A percentile compares a stretch with the other conserved stretches of the same genome.
Evolutionary conservation across 2,329 filamentous ascomycete genomes (phyloP).

Genomic region (Trichothecium roseum): DNA sequence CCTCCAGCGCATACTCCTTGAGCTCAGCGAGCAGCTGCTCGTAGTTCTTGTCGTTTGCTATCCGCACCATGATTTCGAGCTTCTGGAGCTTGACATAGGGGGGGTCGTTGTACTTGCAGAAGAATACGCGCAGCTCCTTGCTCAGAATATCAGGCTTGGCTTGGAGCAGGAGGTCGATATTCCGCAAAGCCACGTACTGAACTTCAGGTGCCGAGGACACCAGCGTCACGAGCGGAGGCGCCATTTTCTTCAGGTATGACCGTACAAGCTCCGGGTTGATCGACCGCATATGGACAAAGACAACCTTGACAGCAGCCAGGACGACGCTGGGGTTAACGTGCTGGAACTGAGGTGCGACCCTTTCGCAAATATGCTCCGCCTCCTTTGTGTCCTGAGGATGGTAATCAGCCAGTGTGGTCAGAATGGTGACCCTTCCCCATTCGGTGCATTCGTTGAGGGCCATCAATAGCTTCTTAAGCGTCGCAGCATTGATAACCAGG

Average conservation of each 20-base stretch:
- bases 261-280: constrained; percentile 68
- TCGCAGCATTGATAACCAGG: constrained; percentile 69
- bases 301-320: constrained; percentile 91
- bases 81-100: constrained; percentile 97
- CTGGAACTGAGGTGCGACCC: constrained; percentile 93
- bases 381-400: constrained; percentile 82
- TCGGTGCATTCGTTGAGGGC: constrained; percentile 97
- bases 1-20: constrained; percentile 95
- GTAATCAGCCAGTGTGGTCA: constrained; percentile 84
- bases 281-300: constrained; percentile 90
- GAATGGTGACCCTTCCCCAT: constrained; percentile 91
- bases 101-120: constrained; percentile 99
- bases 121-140: constrained; percentile 96
- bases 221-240: constrained; percentile 86
- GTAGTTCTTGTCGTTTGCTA: constrained; percentile 94
- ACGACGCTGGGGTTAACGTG: constrained; percentile 97
- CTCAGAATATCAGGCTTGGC: constrained; percentile 93
- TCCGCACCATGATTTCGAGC: constrained; percentile 97
- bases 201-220: constrained; percentile 94
- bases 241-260: constrained; percentile 97
- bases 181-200: constrained; percentile 91
- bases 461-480: constrained; percentile 90
- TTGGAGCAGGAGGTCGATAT: constrained; percentile 91
- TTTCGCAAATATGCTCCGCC: constrained; percentile 94
- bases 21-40: constrained; percentile 89